phyloP scores from a whole-genome alignment of 192 early-diverging fungal genomes.

The Ambispora gerdemannii region DNA sequence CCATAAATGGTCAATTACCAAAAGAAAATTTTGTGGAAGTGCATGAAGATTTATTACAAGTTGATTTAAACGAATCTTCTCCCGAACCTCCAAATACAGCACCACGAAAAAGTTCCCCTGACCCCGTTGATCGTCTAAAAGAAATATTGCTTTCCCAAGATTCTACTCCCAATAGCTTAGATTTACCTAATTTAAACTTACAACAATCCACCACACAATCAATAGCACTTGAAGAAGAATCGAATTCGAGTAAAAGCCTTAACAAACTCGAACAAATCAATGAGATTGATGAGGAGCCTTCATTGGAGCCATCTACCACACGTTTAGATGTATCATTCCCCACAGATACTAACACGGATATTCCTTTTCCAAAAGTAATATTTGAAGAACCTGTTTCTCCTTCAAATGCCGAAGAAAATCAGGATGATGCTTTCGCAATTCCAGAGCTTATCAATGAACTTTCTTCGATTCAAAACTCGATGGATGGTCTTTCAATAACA shows the following conservation, averaged over 20 bases:
- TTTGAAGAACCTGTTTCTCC: neutral
- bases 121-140: constrained; percentile 23
- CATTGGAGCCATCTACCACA: no score
- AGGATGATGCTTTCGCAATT: neutral
- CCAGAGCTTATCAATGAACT: neutral
- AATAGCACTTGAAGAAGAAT: neutral
- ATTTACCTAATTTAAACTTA: neutral
- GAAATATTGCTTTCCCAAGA: constrained; percentile 16
- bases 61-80: neutral
- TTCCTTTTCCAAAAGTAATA: neutral
- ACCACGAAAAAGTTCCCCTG: neutral
- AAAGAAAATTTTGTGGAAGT: neutral
- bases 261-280: no score
- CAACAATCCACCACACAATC: neutral
- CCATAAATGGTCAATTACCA: neutral
- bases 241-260: no score
- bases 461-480: neutral
- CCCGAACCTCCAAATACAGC: neutral
- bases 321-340: neutral
- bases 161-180: neutral
- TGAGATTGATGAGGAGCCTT: no score
- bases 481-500: neutral
- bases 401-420: neutral
- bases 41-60: neutral
- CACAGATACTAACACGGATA: no score